Evolutionary conservation across 257 asterid species (phyloP), one percentile per base, ranked within the genome.

Genomic region (Solanum medicagineum): DNA sequence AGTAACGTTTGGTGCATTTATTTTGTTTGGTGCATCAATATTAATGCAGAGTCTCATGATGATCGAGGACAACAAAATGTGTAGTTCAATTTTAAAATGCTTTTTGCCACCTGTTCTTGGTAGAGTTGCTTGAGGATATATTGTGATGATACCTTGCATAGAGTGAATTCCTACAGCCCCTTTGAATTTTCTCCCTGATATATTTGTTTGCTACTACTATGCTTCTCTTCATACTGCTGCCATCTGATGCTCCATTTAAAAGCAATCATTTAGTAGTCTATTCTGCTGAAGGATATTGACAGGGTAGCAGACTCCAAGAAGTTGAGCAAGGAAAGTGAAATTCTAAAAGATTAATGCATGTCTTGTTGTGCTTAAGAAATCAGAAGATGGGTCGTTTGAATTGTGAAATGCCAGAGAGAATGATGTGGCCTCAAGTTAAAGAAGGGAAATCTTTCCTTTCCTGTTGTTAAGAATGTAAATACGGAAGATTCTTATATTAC

Each of bases 1-100:
- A 95, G 99, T 93, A 26, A 54, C 65, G 65, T 86, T 71, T 60
- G 14, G 51, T 71, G 85, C 71, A 81, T 62, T 55, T 87, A 16
- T 29, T 15, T 7, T n/a, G 22, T 57, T 77, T 77, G 24, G 83
- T 77, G 83, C 53, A 51, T 77, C 17, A 63, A 77, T 77, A 77
- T 77, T 51, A 51, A 77, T 19, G 10, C 11, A 14, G 6, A 26
- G 59, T 77, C 22, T 49, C 63, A 32, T 26, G 63, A 77, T 77
- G 7, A 26, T 49, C 36, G 24, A 16, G 83, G 83, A 53, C 22
- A 26, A 5, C 65, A 26, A 77, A 77, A 53, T 53, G 47, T 51
- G 83, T 51, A 8, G 65, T 47, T 77, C 55, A 53, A 17, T 10
- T 66, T 69, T 51, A 68, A 75, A 51, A 75, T 45, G 57, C 81